Evolutionary conservation across 306 rosid genomes (phyloP).

Genomic region (Cucumis hystrix): DNA sequence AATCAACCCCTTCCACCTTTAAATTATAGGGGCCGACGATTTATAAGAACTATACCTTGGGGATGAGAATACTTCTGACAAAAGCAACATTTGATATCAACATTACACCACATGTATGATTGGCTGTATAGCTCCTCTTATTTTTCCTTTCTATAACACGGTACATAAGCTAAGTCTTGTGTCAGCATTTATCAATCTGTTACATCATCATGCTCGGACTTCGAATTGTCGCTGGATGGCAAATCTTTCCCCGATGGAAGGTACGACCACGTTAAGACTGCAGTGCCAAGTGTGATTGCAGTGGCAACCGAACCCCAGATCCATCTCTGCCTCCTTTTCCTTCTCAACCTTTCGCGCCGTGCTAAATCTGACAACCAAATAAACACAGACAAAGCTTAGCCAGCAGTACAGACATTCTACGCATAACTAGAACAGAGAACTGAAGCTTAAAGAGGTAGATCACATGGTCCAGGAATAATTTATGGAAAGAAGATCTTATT

Average conservation of each 20-base stretch:
- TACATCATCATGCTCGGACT: conserved; percentile 4
- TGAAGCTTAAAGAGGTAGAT: not conserved
- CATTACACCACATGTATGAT: conserved; percentile 22
- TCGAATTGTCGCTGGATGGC: not conserved
- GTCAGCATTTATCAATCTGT: not conserved
- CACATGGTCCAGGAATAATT: not conserved
- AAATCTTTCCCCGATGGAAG: conserved; percentile 39
- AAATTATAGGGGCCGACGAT: not conserved
- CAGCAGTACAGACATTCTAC: not conserved
- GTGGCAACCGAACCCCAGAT: conserved; percentile 75
- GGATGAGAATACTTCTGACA: conserved; percentile 19
- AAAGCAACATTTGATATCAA: conserved; percentile 12
- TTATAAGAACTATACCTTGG: conserved; percentile 21
- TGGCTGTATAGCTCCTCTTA: conserved; percentile 21
- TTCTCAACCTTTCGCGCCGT: conserved; percentile 63
- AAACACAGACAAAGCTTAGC: not conserved
- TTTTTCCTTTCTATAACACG: conserved; percentile 21
- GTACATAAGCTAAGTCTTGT: conserved; percentile 14
- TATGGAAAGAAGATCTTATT: not conserved
- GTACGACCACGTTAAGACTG: conserved; percentile 68
- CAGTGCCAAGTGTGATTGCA: conserved; percentile 46
- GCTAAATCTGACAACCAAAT: conserved; percentile 40
- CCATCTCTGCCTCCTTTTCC: conserved; percentile 66
- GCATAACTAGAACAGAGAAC: not conserved
- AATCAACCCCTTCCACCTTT: not conserved